These are phyloP conservation scores for Alternaria ventricosa DNA, from an alignment of 2,329 filamentous ascomycete species.

Conservation along the genomic window DNA sequence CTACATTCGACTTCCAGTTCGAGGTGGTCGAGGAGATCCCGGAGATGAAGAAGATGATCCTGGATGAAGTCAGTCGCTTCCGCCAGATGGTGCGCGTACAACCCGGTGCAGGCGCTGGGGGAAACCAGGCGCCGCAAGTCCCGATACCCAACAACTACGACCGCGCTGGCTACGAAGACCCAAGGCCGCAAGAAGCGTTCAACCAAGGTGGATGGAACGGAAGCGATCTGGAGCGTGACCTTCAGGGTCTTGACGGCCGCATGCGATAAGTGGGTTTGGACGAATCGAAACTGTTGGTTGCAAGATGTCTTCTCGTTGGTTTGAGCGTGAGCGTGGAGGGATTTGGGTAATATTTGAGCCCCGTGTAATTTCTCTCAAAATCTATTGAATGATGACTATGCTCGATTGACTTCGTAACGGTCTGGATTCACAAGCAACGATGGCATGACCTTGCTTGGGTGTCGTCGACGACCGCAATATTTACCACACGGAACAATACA, in stretches of 20 bases:
- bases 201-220: constrained; percentile 47
- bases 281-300: constrained; percentile 10
- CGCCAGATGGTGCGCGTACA: constrained; percentile 63
- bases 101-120: constrained; percentile 38
- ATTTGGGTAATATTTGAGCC: constrained; percentile 2
- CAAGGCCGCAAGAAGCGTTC: constrained; percentile 64
- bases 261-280: constrained; percentile 19
- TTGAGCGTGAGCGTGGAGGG: constrained; percentile 6
- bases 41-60: constrained; percentile 96
- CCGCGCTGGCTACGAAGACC: constrained; percentile 65
- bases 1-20: constrained; percentile 97
- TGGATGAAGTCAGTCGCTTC: constrained; percentile 92
- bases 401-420: background rate
- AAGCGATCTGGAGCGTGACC: constrained; percentile 53
- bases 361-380: constrained; percentile 6
- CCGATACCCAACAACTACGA: constrained; percentile 69
- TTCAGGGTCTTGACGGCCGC: constrained; percentile 55
- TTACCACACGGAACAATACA: background rate
- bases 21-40: constrained; percentile 94
- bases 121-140: constrained; percentile 58
- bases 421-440: background rate
- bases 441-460: background rate
- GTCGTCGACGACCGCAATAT: background rate
- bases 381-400: background rate
- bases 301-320: constrained; percentile 10